phyloP scores from a whole-genome alignment of 306 rosid species.

The Quercus rubra region DNA sequence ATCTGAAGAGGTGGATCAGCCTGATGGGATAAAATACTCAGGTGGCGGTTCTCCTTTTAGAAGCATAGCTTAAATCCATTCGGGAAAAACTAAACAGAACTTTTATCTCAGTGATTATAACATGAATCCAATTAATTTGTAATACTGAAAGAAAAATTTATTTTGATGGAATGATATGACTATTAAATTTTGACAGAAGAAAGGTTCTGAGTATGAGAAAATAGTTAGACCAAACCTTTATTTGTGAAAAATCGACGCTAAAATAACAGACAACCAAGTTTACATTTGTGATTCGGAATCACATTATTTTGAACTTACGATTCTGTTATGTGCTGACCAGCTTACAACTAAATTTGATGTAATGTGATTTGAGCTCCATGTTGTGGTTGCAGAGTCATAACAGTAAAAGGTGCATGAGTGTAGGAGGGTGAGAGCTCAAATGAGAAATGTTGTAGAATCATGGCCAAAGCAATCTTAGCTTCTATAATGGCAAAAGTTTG shows the following conservation, averaged over 20 bases:
- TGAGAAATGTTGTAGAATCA: slow-evolving; percentile 42
- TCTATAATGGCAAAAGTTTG: slow-evolving; percentile 45
- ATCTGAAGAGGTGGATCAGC: background rate
- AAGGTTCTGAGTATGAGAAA: background rate
- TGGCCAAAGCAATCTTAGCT: slow-evolving; percentile 42
- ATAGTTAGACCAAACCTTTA: background rate
- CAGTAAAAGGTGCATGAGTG: slow-evolving; percentile 44
- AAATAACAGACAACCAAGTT: background rate
- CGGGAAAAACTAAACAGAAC: background rate
- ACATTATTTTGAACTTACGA: background rate
- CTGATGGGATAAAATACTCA: background rate
- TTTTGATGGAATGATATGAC: background rate
- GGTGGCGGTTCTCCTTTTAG: background rate
- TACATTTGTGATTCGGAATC: background rate
- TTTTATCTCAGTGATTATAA: background rate
- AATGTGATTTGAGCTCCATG: slow-evolving; percentile 47
- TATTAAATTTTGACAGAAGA: background rate
- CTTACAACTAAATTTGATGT: slow-evolving; percentile 19
- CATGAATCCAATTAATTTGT: background rate
- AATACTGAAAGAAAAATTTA: background rate
- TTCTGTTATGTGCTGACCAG: background rate
- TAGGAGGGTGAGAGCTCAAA: slow-evolving; percentile 45
- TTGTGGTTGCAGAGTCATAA: slow-evolving; percentile 52
- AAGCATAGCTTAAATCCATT: background rate
- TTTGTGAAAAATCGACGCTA: background rate